These are phyloP conservation scores for Skeletonema tropicum DNA, from an alignment of 108 stramenopile species.

Conservation along the genomic window DNA sequence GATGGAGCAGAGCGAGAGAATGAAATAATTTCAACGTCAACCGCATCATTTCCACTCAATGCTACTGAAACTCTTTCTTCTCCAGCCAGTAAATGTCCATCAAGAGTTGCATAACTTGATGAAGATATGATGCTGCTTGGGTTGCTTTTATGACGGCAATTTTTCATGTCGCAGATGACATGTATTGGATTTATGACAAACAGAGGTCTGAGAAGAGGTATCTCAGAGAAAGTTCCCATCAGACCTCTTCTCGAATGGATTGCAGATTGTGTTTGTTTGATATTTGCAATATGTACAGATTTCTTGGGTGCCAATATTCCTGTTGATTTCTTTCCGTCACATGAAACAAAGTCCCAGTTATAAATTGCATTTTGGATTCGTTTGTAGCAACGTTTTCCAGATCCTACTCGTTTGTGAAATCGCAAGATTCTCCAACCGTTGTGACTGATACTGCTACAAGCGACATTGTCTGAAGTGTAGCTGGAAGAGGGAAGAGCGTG, in stretches of 20 bases:
- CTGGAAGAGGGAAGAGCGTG: background rate
- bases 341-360: slow-evolving; percentile 37
- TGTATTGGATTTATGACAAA: slow-evolving; percentile 43
- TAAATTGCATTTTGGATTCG: slow-evolving; percentile 19
- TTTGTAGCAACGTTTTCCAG: slow-evolving; percentile 29
- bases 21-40: slow-evolving; percentile 39
- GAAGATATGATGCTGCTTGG: slow-evolving; percentile 16
- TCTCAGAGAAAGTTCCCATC: slow-evolving; percentile 36
- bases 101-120: slow-evolving; percentile 38
- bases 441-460: background rate
- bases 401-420: slow-evolving; percentile 30
- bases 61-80: slow-evolving; percentile 41
- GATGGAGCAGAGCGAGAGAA: slow-evolving; percentile 35
- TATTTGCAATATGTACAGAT: background rate
- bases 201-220: slow-evolving; percentile 24
- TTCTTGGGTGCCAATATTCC: slow-evolving; percentile 16
- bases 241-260: slow-evolving; percentile 6
- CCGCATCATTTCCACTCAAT: slow-evolving; percentile 23
- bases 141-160: background rate
- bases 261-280: background rate
- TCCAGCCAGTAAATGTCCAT: slow-evolving; percentile 38
- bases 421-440: slow-evolving; percentile 43
- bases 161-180: slow-evolving; percentile 22
- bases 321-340: slow-evolving; percentile 20
- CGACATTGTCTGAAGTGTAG: background rate